Evolutionary conservation across 495 filamentous ascomycete genomes (phyloP).

Genomic region (Hypoxylon lenormandii): DNA sequence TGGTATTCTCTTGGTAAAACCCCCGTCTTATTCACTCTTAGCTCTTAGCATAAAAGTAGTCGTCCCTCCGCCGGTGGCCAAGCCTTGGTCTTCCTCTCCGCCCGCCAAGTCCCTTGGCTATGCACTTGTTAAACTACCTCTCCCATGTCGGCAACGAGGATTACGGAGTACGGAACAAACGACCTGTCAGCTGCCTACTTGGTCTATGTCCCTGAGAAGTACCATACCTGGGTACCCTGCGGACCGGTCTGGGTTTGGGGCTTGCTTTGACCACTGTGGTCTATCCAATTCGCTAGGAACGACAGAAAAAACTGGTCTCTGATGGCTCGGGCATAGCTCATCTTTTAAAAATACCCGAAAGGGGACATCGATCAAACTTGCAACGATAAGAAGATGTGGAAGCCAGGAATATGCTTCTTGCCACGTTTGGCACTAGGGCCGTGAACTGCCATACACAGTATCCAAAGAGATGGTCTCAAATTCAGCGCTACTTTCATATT

Average conservation of each 20-base stretch:
- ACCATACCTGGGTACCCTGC: constrained; percentile 1
- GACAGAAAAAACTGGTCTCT: constrained; percentile 6
- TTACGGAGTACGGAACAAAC: constrained; percentile 14
- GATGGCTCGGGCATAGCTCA: constrained; percentile 9
- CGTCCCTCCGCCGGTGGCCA: constrained; percentile 47
- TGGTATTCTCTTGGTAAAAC: constrained; percentile 41
- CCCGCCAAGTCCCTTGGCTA: constrained; percentile 54
- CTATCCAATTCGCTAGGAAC: neutral
- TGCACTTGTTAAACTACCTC: constrained; percentile 28
- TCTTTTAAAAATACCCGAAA: constrained; percentile 14
- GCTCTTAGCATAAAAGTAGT: constrained; percentile 8
- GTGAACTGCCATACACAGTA: constrained; percentile 22
- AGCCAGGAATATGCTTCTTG: constrained; percentile 20
- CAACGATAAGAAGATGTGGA: constrained; percentile 11
- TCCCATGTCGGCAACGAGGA: constrained; percentile 37
- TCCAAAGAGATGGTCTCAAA: constrained; percentile 1
- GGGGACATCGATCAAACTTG: neutral
- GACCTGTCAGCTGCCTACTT: constrained; percentile 22
- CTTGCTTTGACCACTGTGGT: constrained; percentile 2
- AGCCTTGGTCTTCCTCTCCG: constrained; percentile 55
- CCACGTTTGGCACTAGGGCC: constrained; percentile 16
- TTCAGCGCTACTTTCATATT: neutral
- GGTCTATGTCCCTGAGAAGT: constrained; percentile 6
- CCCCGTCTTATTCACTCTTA: constrained; percentile 25
- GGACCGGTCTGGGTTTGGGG: constrained; percentile 2